A percentile compares a stretch with the other conserved stretches of the same genome.
phyloP scores from a whole-genome alignment of 176 grass and related monocot genomes.

The Aegilops longissima region DNA sequence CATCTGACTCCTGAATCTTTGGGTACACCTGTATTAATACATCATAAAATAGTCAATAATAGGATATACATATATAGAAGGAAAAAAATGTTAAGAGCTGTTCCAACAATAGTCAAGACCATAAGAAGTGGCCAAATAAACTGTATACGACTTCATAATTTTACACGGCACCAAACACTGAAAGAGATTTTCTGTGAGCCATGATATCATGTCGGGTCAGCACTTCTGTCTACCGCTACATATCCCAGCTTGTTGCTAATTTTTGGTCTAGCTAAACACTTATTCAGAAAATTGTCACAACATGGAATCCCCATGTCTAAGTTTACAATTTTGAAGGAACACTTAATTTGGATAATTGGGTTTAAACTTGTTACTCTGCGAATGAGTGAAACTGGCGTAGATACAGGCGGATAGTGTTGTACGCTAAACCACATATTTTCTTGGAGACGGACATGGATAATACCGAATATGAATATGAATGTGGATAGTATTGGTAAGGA shows the following conservation, averaged over 20 bases:
- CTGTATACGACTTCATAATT: background rate
- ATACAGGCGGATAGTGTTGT: no score
- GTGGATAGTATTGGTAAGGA: no score
- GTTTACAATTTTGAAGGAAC: background rate
- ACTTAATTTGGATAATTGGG: background rate
- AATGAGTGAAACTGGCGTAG: no score
- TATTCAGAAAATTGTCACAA: background rate
- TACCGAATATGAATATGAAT: no score
- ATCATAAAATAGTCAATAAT: slow-evolving; percentile 27
- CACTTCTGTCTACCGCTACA: background rate
- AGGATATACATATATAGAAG: background rate
- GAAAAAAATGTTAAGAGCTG: background rate
- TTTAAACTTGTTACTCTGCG: background rate
- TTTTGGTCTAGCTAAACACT: background rate
- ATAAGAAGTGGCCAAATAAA: background rate
- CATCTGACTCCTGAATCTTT: slow-evolving; percentile 81
- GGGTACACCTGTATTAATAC: slow-evolving; percentile 71
- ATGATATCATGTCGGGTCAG: background rate
- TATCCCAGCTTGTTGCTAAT: background rate
- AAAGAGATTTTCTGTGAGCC: background rate
- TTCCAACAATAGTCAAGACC: background rate
- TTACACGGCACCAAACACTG: background rate
- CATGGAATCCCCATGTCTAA: background rate
- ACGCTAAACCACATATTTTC: no score
- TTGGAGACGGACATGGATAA: no score